Conservation (phyloP, 2,329 filamentous ascomycete genomes). For the Verticillium dahliae region DNA sequence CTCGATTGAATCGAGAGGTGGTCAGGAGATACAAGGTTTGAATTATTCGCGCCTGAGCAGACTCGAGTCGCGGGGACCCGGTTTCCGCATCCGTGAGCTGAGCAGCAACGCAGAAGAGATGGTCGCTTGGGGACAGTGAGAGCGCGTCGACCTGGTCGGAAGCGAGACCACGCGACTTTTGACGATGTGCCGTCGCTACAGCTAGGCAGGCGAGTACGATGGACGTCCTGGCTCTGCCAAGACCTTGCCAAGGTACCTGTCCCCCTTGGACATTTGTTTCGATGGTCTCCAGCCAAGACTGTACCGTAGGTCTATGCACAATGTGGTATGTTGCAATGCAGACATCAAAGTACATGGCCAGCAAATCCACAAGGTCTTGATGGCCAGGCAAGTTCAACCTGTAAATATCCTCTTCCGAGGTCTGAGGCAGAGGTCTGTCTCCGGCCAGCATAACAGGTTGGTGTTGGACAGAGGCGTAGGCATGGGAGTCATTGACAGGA, state of each 20-base stretch:
- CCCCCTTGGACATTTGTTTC: constrained; percentile 26
- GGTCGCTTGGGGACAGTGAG: constrained; percentile 24
- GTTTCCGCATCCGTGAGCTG: constrained; percentile 21
- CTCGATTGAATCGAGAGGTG: constrained; percentile 52
- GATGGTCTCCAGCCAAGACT: constrained; percentile 37
- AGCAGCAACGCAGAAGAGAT: constrained; percentile 34
- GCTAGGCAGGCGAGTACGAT: constrained; percentile 42
- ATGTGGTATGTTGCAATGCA: constrained; percentile 55
- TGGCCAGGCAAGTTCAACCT: constrained; percentile 30
- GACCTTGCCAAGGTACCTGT: constrained; percentile 27
- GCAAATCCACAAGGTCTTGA: constrained; percentile 22
- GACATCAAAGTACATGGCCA: constrained; percentile 52
- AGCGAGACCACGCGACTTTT: constrained; percentile 23
- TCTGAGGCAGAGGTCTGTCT: constrained; percentile 37
- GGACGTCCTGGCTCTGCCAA: constrained; percentile 37
- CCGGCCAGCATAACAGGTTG: constrained; percentile 42
- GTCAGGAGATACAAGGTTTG: constrained; percentile 52
- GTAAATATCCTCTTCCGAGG: constrained; percentile 18
- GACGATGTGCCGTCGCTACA: constrained; percentile 36
- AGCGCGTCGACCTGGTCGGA: constrained; percentile 17
- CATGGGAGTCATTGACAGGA: constrained; percentile 13
- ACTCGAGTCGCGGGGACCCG: constrained; percentile 28
- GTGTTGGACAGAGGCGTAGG: constrained; percentile 20
- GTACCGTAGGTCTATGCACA: constrained; percentile 45
- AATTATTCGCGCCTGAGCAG: constrained; percentile 48